Evolutionary conservation across 1,284 basidiomycete genomes (phyloP).

Genomic region (Pseudozyma tsukubaensis): DNA sequence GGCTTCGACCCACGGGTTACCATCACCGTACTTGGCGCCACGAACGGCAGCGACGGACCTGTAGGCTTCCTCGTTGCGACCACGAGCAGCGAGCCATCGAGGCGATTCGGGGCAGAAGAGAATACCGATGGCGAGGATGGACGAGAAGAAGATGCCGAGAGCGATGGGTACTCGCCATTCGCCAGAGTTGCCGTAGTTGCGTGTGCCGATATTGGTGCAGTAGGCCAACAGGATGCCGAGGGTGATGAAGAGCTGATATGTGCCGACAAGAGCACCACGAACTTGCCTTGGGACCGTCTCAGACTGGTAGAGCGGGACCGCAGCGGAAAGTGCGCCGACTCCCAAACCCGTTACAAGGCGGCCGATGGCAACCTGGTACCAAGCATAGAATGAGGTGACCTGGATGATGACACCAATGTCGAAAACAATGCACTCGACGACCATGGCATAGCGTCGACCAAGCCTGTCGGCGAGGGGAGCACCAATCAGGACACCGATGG

Average conservation of each 20-base stretch:
- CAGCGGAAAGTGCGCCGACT: constrained; percentile 73
- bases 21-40: constrained; percentile 70
- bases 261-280: constrained; percentile 77
- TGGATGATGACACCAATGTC: constrained; percentile 77
- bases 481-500: constrained; percentile 65
- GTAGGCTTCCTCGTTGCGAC: constrained; percentile 73
- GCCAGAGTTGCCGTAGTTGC: constrained; percentile 61
- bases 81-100: constrained; percentile 75
- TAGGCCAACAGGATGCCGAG: constrained; percentile 80
- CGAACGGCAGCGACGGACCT: constrained; percentile 74
- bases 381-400: constrained; percentile 64
- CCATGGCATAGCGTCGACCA: constrained; percentile 80
- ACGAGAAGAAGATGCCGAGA: constrained; percentile 78
- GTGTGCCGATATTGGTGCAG: constrained; percentile 68
- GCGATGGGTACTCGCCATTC: constrained; percentile 80
- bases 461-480: constrained; percentile 74
- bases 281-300: constrained; percentile 82
- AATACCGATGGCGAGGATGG: constrained; percentile 77
- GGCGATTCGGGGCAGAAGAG: constrained; percentile 81
- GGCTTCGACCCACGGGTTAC: constrained; percentile 60
- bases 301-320: constrained; percentile 80
- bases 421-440: constrained; percentile 77
- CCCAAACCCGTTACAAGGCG: constrained; percentile 74
- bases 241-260: constrained; percentile 73
- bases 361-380: constrained; percentile 73